phyloP scores from a whole-genome alignment of 306 rosid genomes.

The Cucurbita argyrosperma region DNA sequence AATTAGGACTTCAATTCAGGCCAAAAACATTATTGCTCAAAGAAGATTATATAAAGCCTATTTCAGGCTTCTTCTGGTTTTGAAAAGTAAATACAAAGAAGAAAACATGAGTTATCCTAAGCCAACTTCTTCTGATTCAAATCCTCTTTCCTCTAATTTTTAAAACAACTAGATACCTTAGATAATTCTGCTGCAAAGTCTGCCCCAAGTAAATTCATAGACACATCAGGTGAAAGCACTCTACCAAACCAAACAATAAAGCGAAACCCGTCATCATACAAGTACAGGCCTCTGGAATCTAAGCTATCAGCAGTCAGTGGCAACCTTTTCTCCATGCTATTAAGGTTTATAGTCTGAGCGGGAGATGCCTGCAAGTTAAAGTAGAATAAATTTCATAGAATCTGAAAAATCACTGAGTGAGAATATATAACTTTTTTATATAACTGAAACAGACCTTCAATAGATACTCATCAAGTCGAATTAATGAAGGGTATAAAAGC shows the following conservation, averaged over 20 bases:
- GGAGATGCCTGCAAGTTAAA: conserved; percentile 32
- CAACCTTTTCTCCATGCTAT: conserved; percentile 53
- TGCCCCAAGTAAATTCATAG: conserved; percentile 76
- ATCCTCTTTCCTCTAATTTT: background rate
- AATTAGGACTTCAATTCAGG: background rate
- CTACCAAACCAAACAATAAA: conserved; percentile 80
- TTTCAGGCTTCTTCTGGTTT: too few relatives aligned
- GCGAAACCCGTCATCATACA: conserved; percentile 76
- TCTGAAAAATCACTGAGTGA: background rate
- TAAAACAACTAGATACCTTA: conserved; percentile 43
- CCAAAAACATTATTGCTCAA: background rate
- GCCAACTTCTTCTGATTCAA: background rate
- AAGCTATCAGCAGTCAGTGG: conserved; percentile 72
- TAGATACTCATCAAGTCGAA: conserved; percentile 71
- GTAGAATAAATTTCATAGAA: conserved; percentile 14
- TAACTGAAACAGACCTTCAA: conserved; percentile 41
- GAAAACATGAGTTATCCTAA: too few relatives aligned
- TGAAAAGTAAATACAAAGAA: too few relatives aligned
- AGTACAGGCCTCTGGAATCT: conserved; percentile 80
- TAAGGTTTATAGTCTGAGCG: conserved; percentile 31
- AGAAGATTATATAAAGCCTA: background rate
- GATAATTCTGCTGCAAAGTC: conserved; percentile 89
- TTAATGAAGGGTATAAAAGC: conserved; percentile 72
- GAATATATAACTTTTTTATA: background rate
- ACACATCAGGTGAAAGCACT: conserved; percentile 80